A percentile compares a stretch with the other conserved stretches of the same genome.
phyloP scores from a whole-genome alignment of 306 rosid genomes.

The Lathyrus oleraceus region DNA sequence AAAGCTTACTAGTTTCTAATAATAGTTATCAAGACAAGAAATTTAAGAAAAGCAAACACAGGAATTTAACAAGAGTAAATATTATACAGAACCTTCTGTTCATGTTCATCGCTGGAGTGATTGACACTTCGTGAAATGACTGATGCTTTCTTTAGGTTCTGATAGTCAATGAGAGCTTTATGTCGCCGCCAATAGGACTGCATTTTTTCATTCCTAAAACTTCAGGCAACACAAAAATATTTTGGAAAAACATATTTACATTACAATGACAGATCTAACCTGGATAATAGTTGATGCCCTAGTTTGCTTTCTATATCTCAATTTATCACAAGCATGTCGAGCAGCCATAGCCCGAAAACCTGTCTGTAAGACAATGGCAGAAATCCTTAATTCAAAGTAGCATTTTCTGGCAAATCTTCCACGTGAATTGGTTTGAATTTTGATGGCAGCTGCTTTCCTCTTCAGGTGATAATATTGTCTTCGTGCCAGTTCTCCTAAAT shows the following conservation, averaged over 20 bases:
- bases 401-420: conserved; percentile 56
- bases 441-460: conserved; percentile 57
- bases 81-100: conserved; percentile 39
- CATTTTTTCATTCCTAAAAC: conserved; percentile 34
- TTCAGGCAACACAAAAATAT: conserved; percentile 22
- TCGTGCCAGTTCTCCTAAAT: conserved; percentile 72
- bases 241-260: conserved; percentile 15
- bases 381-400: conserved; percentile 40
- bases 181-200: conserved; percentile 57
- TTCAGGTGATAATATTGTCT: conserved; percentile 46
- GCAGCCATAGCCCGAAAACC: conserved; percentile 60
- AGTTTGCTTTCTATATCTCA: conserved; percentile 49
- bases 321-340: conserved; percentile 47
- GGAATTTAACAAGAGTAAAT: conserved; percentile 27
- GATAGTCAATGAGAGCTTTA: conserved; percentile 48
- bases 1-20: conserved; percentile 14
- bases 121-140: conserved; percentile 37
- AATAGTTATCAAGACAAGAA: conserved; percentile 6
- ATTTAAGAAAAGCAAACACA: conserved; percentile 19
- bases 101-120: conserved; percentile 35
- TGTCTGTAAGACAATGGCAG: conserved; percentile 59
- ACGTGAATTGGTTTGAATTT: conserved; percentile 64
- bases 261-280: conserved; percentile 50
- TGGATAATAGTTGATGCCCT: conserved; percentile 51
- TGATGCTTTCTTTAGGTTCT: conserved; percentile 46